Conservation (phyloP, 441 rosid genomes). For the Mallotus japonicus region DNA sequence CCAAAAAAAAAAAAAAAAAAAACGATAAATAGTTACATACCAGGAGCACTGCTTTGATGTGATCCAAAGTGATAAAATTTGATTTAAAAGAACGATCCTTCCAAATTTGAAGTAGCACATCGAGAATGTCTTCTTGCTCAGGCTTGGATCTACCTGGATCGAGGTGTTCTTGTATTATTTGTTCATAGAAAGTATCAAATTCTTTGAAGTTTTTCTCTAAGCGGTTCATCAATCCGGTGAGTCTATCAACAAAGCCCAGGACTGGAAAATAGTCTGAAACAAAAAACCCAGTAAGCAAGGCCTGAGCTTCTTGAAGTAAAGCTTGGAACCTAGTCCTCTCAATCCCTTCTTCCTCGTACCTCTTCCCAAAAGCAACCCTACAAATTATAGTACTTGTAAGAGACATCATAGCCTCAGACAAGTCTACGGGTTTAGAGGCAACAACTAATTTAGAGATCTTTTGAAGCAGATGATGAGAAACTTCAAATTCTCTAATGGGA, state of each 20-base stretch:
- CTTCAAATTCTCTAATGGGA: slow-evolving; percentile 26
- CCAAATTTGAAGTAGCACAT: slow-evolving; percentile 15
- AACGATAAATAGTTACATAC: background rate
- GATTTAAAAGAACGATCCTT: slow-evolving; percentile 6
- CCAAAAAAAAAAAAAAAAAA: too few species aligned
- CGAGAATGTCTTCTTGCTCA: slow-evolving; percentile 27
- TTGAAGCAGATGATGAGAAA: slow-evolving; percentile 5
- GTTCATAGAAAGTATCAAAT: slow-evolving; percentile 26
- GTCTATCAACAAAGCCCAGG: slow-evolving; percentile 25
- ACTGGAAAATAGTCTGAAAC: slow-evolving; percentile 29
- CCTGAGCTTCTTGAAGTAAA: slow-evolving; percentile 22
- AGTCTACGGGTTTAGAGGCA: slow-evolving; percentile 18
- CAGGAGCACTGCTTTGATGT: slow-evolving; percentile 31
- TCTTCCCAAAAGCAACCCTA: slow-evolving; percentile 29
- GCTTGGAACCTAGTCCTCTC: slow-evolving; percentile 24
- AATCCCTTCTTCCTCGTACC: slow-evolving; percentile 17
- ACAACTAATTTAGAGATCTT: background rate
- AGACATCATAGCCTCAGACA: slow-evolving; percentile 18
- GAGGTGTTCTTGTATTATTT: slow-evolving; percentile 26
- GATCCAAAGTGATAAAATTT: slow-evolving; percentile 12
- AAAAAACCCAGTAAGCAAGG: slow-evolving; percentile 16
- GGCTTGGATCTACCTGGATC: slow-evolving; percentile 8
- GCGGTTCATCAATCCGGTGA: slow-evolving; percentile 9
- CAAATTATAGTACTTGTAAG: slow-evolving; percentile 12
- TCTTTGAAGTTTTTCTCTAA: slow-evolving; percentile 28